Evolutionary conservation across 805 yeast genomes (phyloP).

Genomic region (Nematodospora valgi): DNA sequence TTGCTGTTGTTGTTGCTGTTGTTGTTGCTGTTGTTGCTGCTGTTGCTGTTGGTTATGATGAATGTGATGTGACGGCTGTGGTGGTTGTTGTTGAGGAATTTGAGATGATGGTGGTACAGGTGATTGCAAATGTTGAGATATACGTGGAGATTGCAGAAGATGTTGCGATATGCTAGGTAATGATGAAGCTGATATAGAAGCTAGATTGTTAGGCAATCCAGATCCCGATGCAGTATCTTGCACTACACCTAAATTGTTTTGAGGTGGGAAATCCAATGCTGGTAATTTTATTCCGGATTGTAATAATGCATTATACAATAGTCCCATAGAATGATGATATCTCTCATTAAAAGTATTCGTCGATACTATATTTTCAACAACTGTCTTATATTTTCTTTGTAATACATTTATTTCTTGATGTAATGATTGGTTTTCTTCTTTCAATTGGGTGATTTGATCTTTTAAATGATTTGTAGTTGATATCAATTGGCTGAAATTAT

Average conservation of each 20-base stretch:
- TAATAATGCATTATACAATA: constrained; percentile 46
- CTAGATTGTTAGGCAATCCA: too few species aligned
- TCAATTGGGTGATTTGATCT: constrained; percentile 31
- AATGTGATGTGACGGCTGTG: background rate
- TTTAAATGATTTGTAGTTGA: constrained; percentile 16
- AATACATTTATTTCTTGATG: constrained; percentile 36
- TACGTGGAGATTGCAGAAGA: background rate
- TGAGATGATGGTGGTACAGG: too few species aligned
- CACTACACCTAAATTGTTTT: too few species aligned
- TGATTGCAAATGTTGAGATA: too few species aligned
- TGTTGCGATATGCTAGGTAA: background rate
- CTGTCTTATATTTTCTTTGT: constrained; percentile 58
- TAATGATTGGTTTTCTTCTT: constrained; percentile 28
- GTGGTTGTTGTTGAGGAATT: background rate
- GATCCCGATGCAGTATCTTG: too few species aligned
- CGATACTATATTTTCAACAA: constrained; percentile 58
- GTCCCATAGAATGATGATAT: constrained; percentile 48
- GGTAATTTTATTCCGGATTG: constrained; percentile 70
- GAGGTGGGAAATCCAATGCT: constrained; percentile 53
- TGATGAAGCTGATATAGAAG: background rate
- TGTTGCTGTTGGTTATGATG: background rate
- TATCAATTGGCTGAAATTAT: constrained; percentile 12
- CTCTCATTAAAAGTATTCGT: constrained; percentile 57
- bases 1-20: constrained; percentile 3
- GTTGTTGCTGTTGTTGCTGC: background rate